Base-by-base conservation (phyloP, 2,329 filamentous ascomycete species). In the Fusarium succisae region DNA sequence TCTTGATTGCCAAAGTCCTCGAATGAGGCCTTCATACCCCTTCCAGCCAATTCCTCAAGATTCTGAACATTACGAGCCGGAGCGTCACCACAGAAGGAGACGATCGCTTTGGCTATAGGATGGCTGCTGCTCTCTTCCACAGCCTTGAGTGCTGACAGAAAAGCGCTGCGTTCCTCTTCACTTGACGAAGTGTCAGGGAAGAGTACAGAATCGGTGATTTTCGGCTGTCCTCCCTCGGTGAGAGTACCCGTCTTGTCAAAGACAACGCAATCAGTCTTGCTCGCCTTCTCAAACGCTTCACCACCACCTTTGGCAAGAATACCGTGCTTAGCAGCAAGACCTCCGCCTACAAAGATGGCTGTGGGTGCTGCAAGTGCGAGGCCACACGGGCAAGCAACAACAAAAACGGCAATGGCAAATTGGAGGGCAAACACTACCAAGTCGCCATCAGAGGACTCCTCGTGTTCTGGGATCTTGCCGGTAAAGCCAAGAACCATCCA, bases 171-270 rank as follows among this genome's bases (percentile, higher is more conserved):
- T 35, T 77, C 76, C 17, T 78, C 72, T 15, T 76, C 69, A 32
- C 65, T 68, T 13, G 75, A 53, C 14, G 45, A 59, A 39, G 65
- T 70, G 44, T 81, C 82, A 1, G 81, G 81, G 48, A 85, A 86
- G 8, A 88, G 58, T 45, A 81, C 77, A 17, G 83, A 84, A 72
- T 91, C 87, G 0, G 90, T 93, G 28, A 96, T 91, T 35, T 86
- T 89, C 0, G 93, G 93, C 73, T 94, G 91, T 12, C 92, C 93
- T 9, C 93, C 86, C 76, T 92, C 85, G 0, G 94, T 96, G 66
- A 97, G 84, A 1, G 94, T 97, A 3, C 94, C 94, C 0, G 94
- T 97, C 86, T 97, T 96, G 86, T 97, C 94, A 79, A 97, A 96
- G 2, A 96, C 92, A 44, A 96, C 91, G 59, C 91, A 92, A 80